phyloP scores from a whole-genome alignment of 441 rosid genomes.

The Populus hybrid region DNA sequence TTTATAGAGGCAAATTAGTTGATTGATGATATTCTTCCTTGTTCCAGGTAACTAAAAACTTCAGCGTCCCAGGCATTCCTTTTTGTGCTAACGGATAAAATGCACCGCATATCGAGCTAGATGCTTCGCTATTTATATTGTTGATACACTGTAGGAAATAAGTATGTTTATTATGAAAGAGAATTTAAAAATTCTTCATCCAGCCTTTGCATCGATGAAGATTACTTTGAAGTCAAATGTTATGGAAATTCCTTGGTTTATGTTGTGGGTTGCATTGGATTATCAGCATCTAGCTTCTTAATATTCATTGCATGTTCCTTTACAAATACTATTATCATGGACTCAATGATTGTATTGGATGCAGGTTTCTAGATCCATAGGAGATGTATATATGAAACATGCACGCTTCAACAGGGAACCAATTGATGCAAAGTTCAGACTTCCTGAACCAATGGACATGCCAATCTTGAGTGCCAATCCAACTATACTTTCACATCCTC shows the following conservation, averaged over 20 bases:
- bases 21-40: neutral
- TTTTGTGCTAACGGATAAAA: neutral
- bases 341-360: constrained; percentile 19
- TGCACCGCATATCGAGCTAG: neutral
- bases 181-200: neutral
- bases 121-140: neutral
- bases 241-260: neutral
- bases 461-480: constrained; percentile 78
- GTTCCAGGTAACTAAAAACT: neutral
- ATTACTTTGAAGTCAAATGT: neutral
- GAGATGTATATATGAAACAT: constrained; percentile 82
- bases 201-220: neutral
- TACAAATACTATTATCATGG: neutral
- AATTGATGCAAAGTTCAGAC: constrained; percentile 61
- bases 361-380: constrained; percentile 86
- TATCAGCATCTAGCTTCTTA: neutral
- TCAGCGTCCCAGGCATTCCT: neutral
- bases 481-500: constrained; percentile 51
- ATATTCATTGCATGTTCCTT: constrained; percentile 10
- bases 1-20: neutral
- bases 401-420: constrained; percentile 60
- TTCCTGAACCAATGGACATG: constrained; percentile 69
- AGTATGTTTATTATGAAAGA: neutral
- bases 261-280: neutral
- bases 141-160: neutral